Percentiles rank a stretch among this genome's conserved stretches.
phyloP scores from a whole-genome alignment of 805 yeast species.

The Cyberlindnera mississippiensis region DNA sequence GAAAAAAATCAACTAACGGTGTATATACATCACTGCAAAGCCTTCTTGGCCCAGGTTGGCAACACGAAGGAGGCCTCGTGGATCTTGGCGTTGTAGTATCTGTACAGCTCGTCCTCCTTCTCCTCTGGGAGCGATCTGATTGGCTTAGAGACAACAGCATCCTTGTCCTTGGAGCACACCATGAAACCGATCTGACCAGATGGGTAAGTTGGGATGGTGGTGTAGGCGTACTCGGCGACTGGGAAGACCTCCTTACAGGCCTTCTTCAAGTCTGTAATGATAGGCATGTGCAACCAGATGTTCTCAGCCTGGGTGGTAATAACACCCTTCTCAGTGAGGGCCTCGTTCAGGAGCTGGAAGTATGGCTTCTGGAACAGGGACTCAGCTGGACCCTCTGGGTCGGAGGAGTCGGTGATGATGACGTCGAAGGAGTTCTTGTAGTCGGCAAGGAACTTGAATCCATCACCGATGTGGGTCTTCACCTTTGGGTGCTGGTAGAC shows the following conservation, averaged over 20 bases:
- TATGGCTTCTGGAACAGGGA: slow-evolving; percentile 88
- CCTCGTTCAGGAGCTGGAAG: slow-evolving; percentile 76
- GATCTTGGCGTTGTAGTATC: slow-evolving; percentile 78
- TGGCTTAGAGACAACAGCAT: slow-evolving; percentile 65
- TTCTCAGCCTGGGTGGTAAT: slow-evolving; percentile 93
- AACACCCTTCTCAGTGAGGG: slow-evolving; percentile 91
- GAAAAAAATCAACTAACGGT: background rate
- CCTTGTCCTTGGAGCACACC: slow-evolving; percentile 81
- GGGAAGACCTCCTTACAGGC: slow-evolving; percentile 87
- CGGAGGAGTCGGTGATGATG: slow-evolving; percentile 94
- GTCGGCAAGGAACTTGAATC: slow-evolving; percentile 90
- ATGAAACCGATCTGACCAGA: slow-evolving; percentile 97
- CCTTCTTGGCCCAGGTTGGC: slow-evolving; percentile 83
- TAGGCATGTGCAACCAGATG: slow-evolving; percentile 86
- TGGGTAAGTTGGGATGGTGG: slow-evolving; percentile 94
- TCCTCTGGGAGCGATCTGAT: slow-evolving; percentile 58
- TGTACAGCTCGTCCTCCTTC: slow-evolving; percentile 61
- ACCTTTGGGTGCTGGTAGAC: slow-evolving; percentile 87
- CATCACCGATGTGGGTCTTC: slow-evolving; percentile 89
- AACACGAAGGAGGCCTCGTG: slow-evolving; percentile 88
- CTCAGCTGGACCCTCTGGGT: slow-evolving; percentile 98
- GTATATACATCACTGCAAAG: slow-evolving; percentile 31
- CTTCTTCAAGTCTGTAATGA: slow-evolving; percentile 75
- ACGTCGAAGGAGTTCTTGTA: slow-evolving; percentile 87
- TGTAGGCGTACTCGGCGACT: slow-evolving; percentile 84